Conservation (phyloP, 805 yeast species). For the Candida ovalis region DNA sequence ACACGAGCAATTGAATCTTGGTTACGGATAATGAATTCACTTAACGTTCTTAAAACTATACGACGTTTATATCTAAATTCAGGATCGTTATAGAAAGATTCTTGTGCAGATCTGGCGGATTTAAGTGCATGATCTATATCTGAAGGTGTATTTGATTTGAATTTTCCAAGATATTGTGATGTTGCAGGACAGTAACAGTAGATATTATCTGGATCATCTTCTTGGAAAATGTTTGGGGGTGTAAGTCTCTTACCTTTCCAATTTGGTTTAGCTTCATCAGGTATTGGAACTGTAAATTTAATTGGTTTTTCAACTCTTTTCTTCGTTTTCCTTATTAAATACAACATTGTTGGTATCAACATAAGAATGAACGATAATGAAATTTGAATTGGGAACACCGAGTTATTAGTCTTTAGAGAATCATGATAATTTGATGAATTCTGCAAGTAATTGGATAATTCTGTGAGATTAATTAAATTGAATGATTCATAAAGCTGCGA, state of each 20-base stretch:
- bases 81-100: conserved; percentile 45
- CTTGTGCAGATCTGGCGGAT: conserved; percentile 54
- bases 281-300: conserved; percentile 54
- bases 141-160: conserved; percentile 54
- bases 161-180: conserved; percentile 79
- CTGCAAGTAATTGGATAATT: conserved; percentile 11
- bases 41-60: conserved; percentile 65
- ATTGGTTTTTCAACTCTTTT: conserved; percentile 32
- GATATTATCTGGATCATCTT: conserved; percentile 62
- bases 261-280: conserved; percentile 78
- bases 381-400: conserved; percentile 27
- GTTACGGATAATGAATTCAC: conserved; percentile 67
- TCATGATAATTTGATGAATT: conserved; percentile 14
- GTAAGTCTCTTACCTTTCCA: conserved; percentile 86
- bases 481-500: conserved; percentile 22
- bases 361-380: conserved; percentile 28
- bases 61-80: conserved; percentile 57
- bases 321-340: conserved; percentile 21
- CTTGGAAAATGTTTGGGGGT: conserved; percentile 55
- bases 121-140: conserved; percentile 68
- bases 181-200: conserved; percentile 96
- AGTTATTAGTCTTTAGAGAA: conserved; percentile 4
- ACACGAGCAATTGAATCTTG: conserved; percentile 86
- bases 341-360: conserved; percentile 19
- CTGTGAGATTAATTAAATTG: conserved; percentile 18